A percentile compares a stretch with the other conserved stretches of the same genome.
Evolutionary conservation across 345 rosid genomes (phyloP).

Genomic region (Sonneratia caseolaris): DNA sequence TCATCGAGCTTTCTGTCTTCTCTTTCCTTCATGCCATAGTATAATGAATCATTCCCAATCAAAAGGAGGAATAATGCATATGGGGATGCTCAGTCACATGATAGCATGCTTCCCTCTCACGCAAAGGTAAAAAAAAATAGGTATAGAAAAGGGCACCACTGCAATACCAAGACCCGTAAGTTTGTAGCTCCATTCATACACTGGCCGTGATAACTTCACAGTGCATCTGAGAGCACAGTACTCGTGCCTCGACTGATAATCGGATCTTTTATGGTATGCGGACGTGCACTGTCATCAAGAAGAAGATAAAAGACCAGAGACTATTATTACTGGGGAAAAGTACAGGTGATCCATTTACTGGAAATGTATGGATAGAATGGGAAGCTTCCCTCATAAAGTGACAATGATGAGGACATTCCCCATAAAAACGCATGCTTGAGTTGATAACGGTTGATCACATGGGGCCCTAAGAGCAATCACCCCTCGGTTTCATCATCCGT

Average conservation of each 20-base stretch:
- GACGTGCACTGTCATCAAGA: background rate
- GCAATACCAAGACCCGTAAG: background rate
- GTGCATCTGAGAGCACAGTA: background rate
- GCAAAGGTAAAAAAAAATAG: background rate
- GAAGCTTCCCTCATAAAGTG: background rate
- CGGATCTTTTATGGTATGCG: background rate
- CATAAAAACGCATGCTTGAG: too few relatives aligned
- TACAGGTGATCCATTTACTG: background rate
- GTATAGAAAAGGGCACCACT: background rate
- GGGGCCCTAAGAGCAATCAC: background rate
- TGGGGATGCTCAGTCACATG: background rate
- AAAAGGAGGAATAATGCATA: background rate
- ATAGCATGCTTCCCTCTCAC: slow-evolving; percentile 7
- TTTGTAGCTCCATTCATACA: background rate
- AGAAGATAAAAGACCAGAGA: background rate
- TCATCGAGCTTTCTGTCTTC: background rate
- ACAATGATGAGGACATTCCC: background rate
- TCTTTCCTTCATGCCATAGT: background rate
- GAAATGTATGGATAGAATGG: background rate
- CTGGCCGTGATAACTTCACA: background rate
- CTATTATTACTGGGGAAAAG: background rate
- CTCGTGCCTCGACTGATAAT: background rate
- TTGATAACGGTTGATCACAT: background rate
- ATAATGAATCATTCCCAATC: background rate
- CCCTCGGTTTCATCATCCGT: background rate